These are phyloP conservation scores for Brassica napus DNA, from an alignment of 345 rosid species.

Conservation along the genomic window Da-Ae NC_063452.1:58379001-58379500, in stretches of 20 bases:
- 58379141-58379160: constrained; percentile 53
- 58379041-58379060: constrained; percentile 67
- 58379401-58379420: not conserved
- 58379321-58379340: constrained; percentile 53
- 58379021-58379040: constrained; percentile 60
- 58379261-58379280: constrained; percentile 37
- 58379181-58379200: constrained; percentile 41
- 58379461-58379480: not conserved
- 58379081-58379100: not conserved
- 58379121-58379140: constrained; percentile 47
- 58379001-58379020: constrained; percentile 73
- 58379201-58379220: not conserved
- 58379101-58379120: not conserved
- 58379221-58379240: not conserved
- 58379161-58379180: constrained; percentile 59
- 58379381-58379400: not conserved
- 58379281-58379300: constrained; percentile 53
- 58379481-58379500: constrained; percentile 42
- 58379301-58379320: constrained; percentile 44
- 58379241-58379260: not conserved
- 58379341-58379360: constrained; percentile 54
- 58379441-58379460: not conserved
- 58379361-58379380: constrained; percentile 71
- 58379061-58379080: not conserved
- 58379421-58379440: not conserved